phyloP scores from a whole-genome alignment of 352 stramenopile species.

The Thalassiosira mediterranea region DNA sequence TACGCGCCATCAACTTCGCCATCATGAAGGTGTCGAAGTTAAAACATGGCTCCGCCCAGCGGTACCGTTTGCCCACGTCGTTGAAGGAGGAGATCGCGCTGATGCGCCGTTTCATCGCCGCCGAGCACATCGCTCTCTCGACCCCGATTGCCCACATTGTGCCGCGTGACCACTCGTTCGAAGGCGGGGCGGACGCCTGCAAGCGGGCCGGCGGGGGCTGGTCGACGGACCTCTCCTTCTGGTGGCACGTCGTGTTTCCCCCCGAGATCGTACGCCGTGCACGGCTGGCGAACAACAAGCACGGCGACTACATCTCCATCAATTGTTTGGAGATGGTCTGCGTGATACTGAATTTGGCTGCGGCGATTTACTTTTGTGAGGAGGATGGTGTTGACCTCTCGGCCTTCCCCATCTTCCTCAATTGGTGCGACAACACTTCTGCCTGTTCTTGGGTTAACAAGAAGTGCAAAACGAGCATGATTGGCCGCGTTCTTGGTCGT shows the following conservation, averaged over 20 bases:
- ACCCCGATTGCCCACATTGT: slow-evolving; percentile 11
- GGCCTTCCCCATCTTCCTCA: slow-evolving; percentile 1
- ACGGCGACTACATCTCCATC: slow-evolving; percentile 3
- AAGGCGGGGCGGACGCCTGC: not conserved
- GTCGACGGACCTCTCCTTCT: slow-evolving; percentile 1
- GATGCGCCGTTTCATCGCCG: not conserved
- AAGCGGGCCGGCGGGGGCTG: slow-evolving; percentile 9
- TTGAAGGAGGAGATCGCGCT: not conserved
- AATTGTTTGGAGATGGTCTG: slow-evolving; percentile 4
- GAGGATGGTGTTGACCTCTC: slow-evolving; percentile 4
- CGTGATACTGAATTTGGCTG: slow-evolving; percentile 20
- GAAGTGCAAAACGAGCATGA: slow-evolving; percentile 7
- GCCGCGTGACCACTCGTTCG: not conserved
- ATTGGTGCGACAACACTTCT: slow-evolving; percentile 28
- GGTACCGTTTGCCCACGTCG: not conserved
- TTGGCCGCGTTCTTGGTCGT: slow-evolving; percentile 6
- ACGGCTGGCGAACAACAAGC: not conserved
- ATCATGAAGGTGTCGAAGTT: not conserved
- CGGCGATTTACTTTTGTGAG: slow-evolving; percentile 4
- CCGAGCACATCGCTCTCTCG: not conserved
- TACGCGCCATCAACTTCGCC: slow-evolving; percentile 11
- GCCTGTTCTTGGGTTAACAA: slow-evolving; percentile 20
- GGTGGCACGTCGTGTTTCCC: slow-evolving; percentile 5
- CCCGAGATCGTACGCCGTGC: not conserved
- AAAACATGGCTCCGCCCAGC: not conserved